Base-by-base conservation (phyloP, 1,139 yeast genomes). In the Geotrichum fermentans region DNA sequence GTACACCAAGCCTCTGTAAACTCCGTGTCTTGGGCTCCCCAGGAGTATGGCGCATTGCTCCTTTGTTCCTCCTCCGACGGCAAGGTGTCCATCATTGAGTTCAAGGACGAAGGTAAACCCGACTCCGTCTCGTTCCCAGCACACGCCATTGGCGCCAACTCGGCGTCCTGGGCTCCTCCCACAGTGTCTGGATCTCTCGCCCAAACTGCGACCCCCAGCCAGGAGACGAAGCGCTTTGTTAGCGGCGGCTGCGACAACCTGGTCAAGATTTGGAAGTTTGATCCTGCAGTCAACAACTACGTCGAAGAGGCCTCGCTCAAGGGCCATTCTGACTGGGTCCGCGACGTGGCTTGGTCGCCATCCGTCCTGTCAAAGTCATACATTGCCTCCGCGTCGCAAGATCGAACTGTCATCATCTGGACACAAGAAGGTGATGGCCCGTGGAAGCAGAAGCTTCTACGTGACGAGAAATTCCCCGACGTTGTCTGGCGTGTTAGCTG, bases 401-500 rank as follows among this genome's bases (percentile, higher is more conserved):
- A 92, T 67, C 82, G 89, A 64, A 84, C 95, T 0, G 97, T 94
- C 52, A 75, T 90, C 56, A 85, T 92, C 65, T 92, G 98, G 98
- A 82, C 96, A 22, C 82, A 80, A 62, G 90, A 83, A 55, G 78
- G 73, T 49, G 72, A 70, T 51, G 85, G 83, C 2, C 74, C 74
- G 53, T 92, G 98, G 98, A 82, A 82, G 66, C 85, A 84, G 66
- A 61, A 60, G 54, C 71, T 76, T 40, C 76, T 92, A 64, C 80
- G 83, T 45, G 77, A 77, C 35, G 96, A 87, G 45, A 83, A 80
- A 63, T 92, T 92, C 75, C 94, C 96, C 16, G 98, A 92, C 63
- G 97, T 90, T 30, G 88, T 95, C 60, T 92, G 98, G 98, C 82
- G 97, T 67, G 95, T 95, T 50, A 84, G 95, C 58, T 92, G 98